A percentile compares a stretch with the other conserved stretches of the same genome.
Evolutionary conservation across 2,329 filamentous ascomycete species (phyloP).

Genomic region (Endoconidiophora polonica): DNA sequence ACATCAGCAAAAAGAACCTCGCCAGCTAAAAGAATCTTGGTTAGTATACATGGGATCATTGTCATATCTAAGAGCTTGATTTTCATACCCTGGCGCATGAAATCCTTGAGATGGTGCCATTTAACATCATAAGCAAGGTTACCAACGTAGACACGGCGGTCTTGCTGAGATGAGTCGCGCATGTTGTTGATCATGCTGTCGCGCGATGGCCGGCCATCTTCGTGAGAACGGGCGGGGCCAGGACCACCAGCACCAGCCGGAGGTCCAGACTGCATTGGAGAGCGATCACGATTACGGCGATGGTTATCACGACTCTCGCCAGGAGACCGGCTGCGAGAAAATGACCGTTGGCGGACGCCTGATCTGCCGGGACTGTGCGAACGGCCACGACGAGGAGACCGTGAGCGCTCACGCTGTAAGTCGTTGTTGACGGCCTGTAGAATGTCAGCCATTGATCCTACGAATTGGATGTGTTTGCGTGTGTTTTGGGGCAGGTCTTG

Average conservation of each 20-base stretch:
- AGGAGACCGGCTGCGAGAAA: constrained; percentile 62
- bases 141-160: constrained; percentile 97
- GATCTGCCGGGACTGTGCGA: constrained; percentile 66
- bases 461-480: too few species aligned
- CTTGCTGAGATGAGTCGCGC: constrained; percentile 89
- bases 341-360: constrained; percentile 51
- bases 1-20: constrained; percentile 99
- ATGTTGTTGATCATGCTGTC: constrained; percentile 94
- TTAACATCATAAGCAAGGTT: constrained; percentile 99
- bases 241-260: constrained; percentile 54
- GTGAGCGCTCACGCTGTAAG: constrained; percentile 64
- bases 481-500: too few species aligned
- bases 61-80: constrained; percentile 12
- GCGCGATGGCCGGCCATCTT: constrained; percentile 68
- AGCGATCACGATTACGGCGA: constrained; percentile 58
- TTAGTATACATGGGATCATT: background rate
- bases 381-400: constrained; percentile 61
- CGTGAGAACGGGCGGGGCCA: constrained; percentile 58
- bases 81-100: constrained; percentile 92
- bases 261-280: constrained; percentile 61
- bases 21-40: constrained; percentile 52
- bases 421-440: constrained; percentile 15
- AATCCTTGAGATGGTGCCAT: constrained; percentile 99
- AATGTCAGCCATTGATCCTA: background rate
- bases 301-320: constrained; percentile 53